Evolutionary conservation across 2,329 filamentous ascomycete species (phyloP).

Genomic region (Aspergillus candidus): DNA sequence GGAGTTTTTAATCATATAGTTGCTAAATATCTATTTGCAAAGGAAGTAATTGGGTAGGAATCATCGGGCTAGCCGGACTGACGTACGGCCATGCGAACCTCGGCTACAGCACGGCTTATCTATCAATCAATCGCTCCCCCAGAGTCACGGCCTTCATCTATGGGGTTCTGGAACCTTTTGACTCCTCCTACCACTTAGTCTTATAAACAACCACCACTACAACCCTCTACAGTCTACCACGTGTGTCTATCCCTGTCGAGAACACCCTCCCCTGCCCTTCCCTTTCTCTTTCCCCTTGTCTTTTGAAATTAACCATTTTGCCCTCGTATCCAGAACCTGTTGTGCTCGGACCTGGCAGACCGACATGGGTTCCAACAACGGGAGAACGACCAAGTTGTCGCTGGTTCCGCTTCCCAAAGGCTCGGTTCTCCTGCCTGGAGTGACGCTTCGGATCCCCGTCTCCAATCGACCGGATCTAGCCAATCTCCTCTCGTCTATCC

Average conservation of each 20-base stretch:
- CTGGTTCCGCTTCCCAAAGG: slow-evolving; percentile 77
- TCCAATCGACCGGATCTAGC: slow-evolving; percentile 80
- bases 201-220: slow-evolving; percentile 9
- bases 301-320: slow-evolving; percentile 1
- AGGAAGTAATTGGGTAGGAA: no score
- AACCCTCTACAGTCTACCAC: neutral
- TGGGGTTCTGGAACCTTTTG: slow-evolving; percentile 28
- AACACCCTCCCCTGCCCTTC: neutral
- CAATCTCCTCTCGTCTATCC: slow-evolving; percentile 77
- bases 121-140: slow-evolving; percentile 23
- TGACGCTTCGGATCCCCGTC: slow-evolving; percentile 77
- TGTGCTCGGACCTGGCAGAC: slow-evolving; percentile 6
- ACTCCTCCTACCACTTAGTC: slow-evolving; percentile 1
- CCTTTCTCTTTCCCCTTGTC: neutral
- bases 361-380: slow-evolving; percentile 33
- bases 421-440: slow-evolving; percentile 76
- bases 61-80: slow-evolving; percentile 7
- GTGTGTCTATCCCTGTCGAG: neutral
- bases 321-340: neutral
- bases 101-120: slow-evolving; percentile 32
- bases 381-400: slow-evolving; percentile 51
- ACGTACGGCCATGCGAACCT: slow-evolving; percentile 25
- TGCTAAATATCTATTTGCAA: no score
- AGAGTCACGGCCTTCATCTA: slow-evolving; percentile 23
- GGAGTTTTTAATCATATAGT: no score